Evolutionary conservation across 1,284 basidiomycete species (phyloP), one percentile per base, ranked within the genome.

Genomic region (Sporisorium iseilematis-ciliati): DNA sequence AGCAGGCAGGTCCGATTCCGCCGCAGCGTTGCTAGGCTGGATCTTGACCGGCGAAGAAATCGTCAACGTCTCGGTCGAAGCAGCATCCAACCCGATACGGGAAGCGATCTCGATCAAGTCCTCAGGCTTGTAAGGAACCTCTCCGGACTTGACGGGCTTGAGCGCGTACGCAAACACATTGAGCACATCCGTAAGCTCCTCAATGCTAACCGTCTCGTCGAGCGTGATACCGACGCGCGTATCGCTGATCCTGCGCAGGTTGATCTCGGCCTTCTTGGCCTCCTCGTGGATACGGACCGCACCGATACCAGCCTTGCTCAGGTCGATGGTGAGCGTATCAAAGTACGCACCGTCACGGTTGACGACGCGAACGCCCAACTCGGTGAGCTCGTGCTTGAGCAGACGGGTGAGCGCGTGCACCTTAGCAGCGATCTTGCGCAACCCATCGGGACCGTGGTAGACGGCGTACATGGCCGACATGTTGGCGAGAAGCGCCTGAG

Each of bases 281-380:
- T 89, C 89, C 10, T 89, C 87, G 85, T 96, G 94, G 20, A 98
- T 87, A 42, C 88, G 86, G 16, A 90, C 88, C 16, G 92, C 91
- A 56, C 87, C 88, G 45, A 88, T 87, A 43, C 89, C 88, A 26
- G 89, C 88, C 29, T 88, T 87, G 65, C 88, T 89, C 18, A 92
- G 91, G 65, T 95, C 90, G 77, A 99, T 88, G n/a, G 93, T 95
- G 62, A 98, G 86, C 1, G 94, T 97, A 86, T 98, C 97, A 86
- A 99, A 99, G 88, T 92, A 98, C 33, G 86, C 80, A 7, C 89
- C 87, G 31, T 88, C 84, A 78, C 86, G 85, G 85, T 89, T 88
- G 63, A 84, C 77, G 68, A 88, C 83, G 45, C 82, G 86, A 88
- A 91, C 95, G 5, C 95, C 95, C 33, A 93, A 88, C 51, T 87